These are phyloP conservation scores for Aphanomyces stellatus DNA, from an alignment of 352 stramenopile genomes.

Conservation along the genomic window DNA sequence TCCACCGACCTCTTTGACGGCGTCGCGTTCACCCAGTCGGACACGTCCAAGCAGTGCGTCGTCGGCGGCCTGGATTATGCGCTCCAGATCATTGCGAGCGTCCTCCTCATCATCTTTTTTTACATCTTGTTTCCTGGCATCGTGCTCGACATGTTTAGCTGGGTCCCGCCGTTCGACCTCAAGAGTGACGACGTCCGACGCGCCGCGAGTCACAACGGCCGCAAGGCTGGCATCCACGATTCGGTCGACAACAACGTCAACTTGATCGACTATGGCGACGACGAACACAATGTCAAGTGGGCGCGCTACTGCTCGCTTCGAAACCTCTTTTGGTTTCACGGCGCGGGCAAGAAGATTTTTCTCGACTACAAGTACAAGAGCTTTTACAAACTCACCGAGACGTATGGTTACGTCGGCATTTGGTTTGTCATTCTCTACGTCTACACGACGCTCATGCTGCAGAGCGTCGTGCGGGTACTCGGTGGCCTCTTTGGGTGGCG, in stretches of 20 bases:
- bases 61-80: slow-evolving; percentile 32
- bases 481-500: slow-evolving; percentile 36
- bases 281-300: neutral
- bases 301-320: neutral
- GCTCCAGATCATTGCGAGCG: slow-evolving; percentile 29
- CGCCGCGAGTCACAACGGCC: slow-evolving; percentile 26
- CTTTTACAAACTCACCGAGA: slow-evolving; percentile 30
- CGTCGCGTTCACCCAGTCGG: slow-evolving; percentile 1
- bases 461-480: slow-evolving; percentile 35
- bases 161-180: slow-evolving; percentile 41
- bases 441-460: slow-evolving; percentile 41
- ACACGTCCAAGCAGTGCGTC: slow-evolving; percentile 11
- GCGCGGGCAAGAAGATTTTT: slow-evolving; percentile 23
- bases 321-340: slow-evolving; percentile 11
- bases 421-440: slow-evolving; percentile 39
- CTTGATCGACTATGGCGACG: slow-evolving; percentile 26
- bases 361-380: slow-evolving; percentile 30
- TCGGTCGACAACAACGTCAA: slow-evolving; percentile 49
- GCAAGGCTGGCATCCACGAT: slow-evolving; percentile 32
- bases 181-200: slow-evolving; percentile 26
- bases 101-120: slow-evolving; percentile 38
- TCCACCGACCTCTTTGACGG: slow-evolving; percentile 24
- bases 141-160: slow-evolving; percentile 48
- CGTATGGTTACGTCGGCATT: slow-evolving; percentile 35
- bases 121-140: slow-evolving; percentile 46